A percentile compares a stretch with the other conserved stretches of the same genome.
Evolutionary conservation across 1,284 basidiomycete genomes (phyloP).

Genomic region (Rhizoctonia solani): DNA sequence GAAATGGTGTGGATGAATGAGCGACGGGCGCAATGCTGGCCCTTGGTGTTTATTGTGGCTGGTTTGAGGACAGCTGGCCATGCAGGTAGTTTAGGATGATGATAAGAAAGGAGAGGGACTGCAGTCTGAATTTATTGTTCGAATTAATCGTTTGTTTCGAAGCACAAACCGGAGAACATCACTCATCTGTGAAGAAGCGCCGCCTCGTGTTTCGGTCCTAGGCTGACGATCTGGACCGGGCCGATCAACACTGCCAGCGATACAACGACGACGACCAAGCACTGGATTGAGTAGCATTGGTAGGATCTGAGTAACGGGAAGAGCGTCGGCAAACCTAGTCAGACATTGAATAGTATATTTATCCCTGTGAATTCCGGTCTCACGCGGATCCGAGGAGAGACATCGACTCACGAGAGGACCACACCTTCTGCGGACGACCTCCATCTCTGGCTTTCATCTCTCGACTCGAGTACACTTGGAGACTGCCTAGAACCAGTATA

Average conservation of each 20-base stretch:
- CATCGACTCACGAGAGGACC: neutral
- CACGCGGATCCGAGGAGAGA: neutral
- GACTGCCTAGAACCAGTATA: no score
- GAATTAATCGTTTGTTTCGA: no score
- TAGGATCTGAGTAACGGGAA: no score
- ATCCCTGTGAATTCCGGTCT: no score
- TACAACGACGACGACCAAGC: neutral
- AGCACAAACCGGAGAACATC: no score
- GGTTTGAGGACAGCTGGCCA: neutral
- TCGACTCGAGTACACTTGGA: no score
- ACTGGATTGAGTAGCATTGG: no score
- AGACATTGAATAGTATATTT: no score
- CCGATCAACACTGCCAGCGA: constrained; percentile 6
- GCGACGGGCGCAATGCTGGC: neutral
- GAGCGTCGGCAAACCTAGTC: no score
- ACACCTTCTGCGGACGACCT: neutral
- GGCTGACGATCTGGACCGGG: constrained; percentile 4
- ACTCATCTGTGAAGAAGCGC: no score
- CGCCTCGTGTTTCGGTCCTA: constrained; percentile 1
- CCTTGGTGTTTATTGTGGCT: neutral
- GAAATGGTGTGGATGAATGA: neutral
- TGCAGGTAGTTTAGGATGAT: no score
- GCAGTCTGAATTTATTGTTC: neutral
- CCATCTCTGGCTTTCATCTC: neutral
- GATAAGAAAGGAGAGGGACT: neutral